phyloP scores from a whole-genome alignment of 1,284 basidiomycete genomes.

The Trametes pubescens region DNA sequence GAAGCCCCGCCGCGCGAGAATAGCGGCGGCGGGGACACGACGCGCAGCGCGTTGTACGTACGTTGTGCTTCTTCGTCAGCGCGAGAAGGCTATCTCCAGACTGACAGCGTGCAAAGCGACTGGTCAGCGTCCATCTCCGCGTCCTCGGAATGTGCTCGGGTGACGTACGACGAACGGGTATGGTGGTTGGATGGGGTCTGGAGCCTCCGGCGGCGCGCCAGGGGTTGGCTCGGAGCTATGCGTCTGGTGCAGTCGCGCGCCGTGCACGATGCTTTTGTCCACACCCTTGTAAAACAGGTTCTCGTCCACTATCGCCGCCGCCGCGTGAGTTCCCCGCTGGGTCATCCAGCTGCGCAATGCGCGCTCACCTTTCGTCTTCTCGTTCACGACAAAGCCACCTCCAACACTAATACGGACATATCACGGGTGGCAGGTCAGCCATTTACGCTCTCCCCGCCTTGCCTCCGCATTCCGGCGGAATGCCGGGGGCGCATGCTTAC shows the following conservation, averaged over 20 bases:
- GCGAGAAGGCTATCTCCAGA: slow-evolving; percentile 82
- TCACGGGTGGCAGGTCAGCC: slow-evolving; percentile 3
- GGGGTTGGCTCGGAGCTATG: slow-evolving; percentile 57
- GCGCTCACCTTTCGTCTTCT: slow-evolving; percentile 78
- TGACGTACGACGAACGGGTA: slow-evolving; percentile 71
- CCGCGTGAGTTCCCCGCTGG: slow-evolving; percentile 9
- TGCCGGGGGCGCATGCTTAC: slow-evolving; percentile 40
- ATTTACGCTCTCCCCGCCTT: slow-evolving; percentile 13
- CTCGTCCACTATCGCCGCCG: slow-evolving; percentile 72
- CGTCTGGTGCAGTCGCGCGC: slow-evolving; percentile 78
- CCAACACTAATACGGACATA: slow-evolving; percentile 65
- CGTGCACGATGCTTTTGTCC: slow-evolving; percentile 82
- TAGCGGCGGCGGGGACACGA: slow-evolving; percentile 9
- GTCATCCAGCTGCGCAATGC: neutral
- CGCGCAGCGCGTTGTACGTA: slow-evolving; percentile 46
- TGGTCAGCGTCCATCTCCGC: slow-evolving; percentile 1
- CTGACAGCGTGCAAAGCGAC: slow-evolving; percentile 35
- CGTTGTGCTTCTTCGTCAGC: slow-evolving; percentile 85
- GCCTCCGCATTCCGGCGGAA: neutral
- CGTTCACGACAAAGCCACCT: slow-evolving; percentile 92
- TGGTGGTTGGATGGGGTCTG: slow-evolving; percentile 64
- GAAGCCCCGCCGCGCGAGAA: slow-evolving; percentile 17
- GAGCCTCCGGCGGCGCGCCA: slow-evolving; percentile 35
- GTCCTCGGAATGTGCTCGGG: slow-evolving; percentile 1
- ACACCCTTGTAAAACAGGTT: slow-evolving; percentile 97